Base-by-base conservation (phyloP, 2,329 filamentous ascomycete species). In the Paraphaeosphaeria sporulosa region DNA sequence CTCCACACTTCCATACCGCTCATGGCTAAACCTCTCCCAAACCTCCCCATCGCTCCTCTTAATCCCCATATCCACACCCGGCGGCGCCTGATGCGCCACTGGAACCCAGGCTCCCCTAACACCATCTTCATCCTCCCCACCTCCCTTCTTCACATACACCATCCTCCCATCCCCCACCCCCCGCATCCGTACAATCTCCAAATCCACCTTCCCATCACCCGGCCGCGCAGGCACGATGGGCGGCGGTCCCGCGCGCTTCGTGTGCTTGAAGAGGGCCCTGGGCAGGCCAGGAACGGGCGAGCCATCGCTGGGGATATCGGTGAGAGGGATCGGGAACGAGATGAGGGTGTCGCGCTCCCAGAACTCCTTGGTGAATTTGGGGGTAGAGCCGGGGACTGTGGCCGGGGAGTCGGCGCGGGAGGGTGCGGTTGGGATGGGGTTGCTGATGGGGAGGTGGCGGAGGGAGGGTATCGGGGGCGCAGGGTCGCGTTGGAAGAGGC, bases 181-280 rank as follows among this genome's bases (percentile, higher is more conserved):
- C 13, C 19, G 13, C 19, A 52, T 15, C 34, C 2, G 21, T 2
- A 40, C 2, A 8, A 52, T 13, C 21, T 52, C 49, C 21, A 6
- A 2, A n/a, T 52, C 49, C 21, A 44, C 42, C 19, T n/a, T 25
- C 15, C 68, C 68, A 12, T 40, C 15, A 19, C 10, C 7, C 30
- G 70, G 65, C 3, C 69, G 67, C 1, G 46, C 30, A 1, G 68
- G 69, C 8, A 64, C 17, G 1, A n/a, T 40, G 38, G 38, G 38
- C 38, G 38, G 57, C 1, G 62, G 62, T 1, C 65, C 64, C 1
- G 32, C 1, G 1, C 55, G 68, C 50, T 65, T 68, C 3, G 48
- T 48, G 49, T 68, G 69, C 7, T 63, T 51, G 0, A 67, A 38
- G 0, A 67, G 34, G 0, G 55, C 67, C n/a, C n/a, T 13, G 13